Conservation (phyloP, 352 stramenopile genomes). For the Phytophthora megakarya region DNA sequence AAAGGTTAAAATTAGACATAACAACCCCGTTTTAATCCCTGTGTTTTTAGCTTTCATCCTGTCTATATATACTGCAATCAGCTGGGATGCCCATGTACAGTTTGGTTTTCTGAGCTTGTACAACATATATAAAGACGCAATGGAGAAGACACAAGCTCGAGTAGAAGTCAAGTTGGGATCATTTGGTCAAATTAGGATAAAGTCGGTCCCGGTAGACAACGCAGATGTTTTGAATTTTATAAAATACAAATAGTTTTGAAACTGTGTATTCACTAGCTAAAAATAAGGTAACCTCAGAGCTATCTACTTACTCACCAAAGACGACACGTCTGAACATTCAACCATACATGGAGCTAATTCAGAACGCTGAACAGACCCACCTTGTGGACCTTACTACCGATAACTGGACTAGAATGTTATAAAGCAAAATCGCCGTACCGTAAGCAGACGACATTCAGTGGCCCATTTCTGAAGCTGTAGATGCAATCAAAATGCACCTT, state of each 20-base stretch:
- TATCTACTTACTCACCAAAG: conserved; percentile 8
- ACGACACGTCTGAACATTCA: conserved; percentile 3
- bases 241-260: neutral
- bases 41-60: no score
- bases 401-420: neutral
- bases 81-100: conserved; percentile 4
- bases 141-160: conserved; percentile 6
- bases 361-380: conserved; percentile 1
- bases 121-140: conserved; percentile 24
- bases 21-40: no score
- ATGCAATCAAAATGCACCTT: conserved; percentile 6
- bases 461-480: conserved; percentile 2
- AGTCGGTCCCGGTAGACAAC: neutral
- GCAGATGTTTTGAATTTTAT: conserved; percentile 15
- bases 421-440: neutral
- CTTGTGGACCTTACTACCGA: neutral
- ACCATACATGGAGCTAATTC: conserved; percentile 8
- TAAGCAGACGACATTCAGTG: conserved; percentile 8
- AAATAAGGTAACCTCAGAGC: neutral
- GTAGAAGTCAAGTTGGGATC: conserved; percentile 1
- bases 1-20: no score
- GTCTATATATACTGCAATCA: no score
- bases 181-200: conserved; percentile 7
- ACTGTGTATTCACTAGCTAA: conserved; percentile 5
- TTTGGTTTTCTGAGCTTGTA: conserved; percentile 1